Conservation (phyloP, 2,329 filamentous ascomycete genomes). For the Berkeleyomyces basicola region DNA sequence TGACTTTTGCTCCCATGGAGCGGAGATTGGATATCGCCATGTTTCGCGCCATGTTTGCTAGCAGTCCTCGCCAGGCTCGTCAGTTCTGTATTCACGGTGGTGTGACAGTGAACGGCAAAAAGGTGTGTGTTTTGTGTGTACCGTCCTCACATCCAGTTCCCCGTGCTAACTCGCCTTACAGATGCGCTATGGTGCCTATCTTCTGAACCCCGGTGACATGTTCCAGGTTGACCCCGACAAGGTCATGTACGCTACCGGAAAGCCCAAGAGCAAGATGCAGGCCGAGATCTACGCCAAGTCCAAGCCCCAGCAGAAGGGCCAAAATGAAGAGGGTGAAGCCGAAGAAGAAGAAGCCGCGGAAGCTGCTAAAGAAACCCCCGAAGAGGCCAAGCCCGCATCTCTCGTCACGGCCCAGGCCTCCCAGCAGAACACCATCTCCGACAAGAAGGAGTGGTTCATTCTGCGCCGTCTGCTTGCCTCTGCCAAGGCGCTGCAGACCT, state of each 20-base stretch:
- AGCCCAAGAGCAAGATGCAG: constrained; percentile 36
- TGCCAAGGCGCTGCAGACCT: constrained; percentile 39
- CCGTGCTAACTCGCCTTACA: constrained; percentile 21
- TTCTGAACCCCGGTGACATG: constrained; percentile 92
- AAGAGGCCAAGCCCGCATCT: constrained; percentile 18
- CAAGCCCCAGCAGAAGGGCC: constrained; percentile 13
- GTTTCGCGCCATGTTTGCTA: constrained; percentile 85
- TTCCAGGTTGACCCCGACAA: constrained; percentile 87
- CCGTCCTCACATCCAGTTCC: background rate
- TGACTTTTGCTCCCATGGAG: constrained; percentile 86
- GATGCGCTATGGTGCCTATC: constrained; percentile 87
- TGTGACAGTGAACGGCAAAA: constrained; percentile 92
- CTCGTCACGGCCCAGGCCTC: constrained; percentile 17
- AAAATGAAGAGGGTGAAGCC: constrained; percentile 19
- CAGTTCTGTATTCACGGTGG: constrained; percentile 88
- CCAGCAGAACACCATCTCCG: constrained; percentile 20
- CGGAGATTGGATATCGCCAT: constrained; percentile 85
- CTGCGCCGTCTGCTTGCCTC: constrained; percentile 38
- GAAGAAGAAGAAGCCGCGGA: constrained; percentile 20
- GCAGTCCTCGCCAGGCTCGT: constrained; percentile 78
- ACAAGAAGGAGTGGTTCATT: constrained; percentile 11
- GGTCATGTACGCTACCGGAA: constrained; percentile 76
- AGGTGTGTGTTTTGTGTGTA: constrained; percentile 35
- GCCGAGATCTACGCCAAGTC: constrained; percentile 12
- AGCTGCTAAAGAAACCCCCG: constrained; percentile 20